These are phyloP conservation scores for Aureobasidium uvarum DNA, from an alignment of 2,329 filamentous ascomycete species.

Conservation along the genomic window DNA sequence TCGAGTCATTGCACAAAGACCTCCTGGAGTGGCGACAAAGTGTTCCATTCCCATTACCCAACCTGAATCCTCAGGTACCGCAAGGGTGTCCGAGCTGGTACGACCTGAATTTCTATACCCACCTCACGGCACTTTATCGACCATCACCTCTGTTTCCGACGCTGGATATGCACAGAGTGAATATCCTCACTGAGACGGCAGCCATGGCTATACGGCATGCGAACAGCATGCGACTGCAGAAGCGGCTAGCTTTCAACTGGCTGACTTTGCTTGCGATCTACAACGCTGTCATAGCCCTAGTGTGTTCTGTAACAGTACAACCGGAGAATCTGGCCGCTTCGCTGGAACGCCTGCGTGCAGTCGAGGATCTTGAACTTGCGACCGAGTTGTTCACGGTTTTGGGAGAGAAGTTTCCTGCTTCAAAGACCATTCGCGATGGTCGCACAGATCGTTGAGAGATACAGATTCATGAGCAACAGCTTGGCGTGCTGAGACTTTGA, in stretches of 20 bases:
- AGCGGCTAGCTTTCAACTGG: constrained; percentile 47
- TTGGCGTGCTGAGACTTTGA: no score
- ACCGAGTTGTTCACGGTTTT: constrained; percentile 28
- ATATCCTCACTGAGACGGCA: constrained; percentile 43
- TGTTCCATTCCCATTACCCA: constrained; percentile 36
- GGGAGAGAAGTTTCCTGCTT: constrained; percentile 27
- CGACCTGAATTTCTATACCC: constrained; percentile 51
- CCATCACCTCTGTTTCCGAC: constrained; percentile 47
- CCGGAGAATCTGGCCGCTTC: constrained; percentile 34
- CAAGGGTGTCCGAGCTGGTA: constrained; percentile 49
- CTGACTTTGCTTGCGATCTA: constrained; percentile 46
- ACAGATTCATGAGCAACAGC: neutral
- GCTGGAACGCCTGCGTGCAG: constrained; percentile 27
- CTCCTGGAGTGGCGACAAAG: constrained; percentile 46
- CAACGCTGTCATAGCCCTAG: constrained; percentile 45
- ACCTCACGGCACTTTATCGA: constrained; percentile 48
- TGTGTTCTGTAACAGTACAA: constrained; percentile 47
- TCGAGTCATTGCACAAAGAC: constrained; percentile 42
- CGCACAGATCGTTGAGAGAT: constrained; percentile 5
- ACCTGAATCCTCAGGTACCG: constrained; percentile 38
- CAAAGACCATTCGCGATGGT: constrained; percentile 13
- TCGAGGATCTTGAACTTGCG: constrained; percentile 29
- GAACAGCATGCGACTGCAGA: constrained; percentile 42
- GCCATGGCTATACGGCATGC: constrained; percentile 48
- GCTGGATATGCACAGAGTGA: constrained; percentile 40